These are phyloP conservation scores for Ilex aquifolium DNA, from an alignment of 257 asterid genomes.

Conservation along the genomic window DNA sequence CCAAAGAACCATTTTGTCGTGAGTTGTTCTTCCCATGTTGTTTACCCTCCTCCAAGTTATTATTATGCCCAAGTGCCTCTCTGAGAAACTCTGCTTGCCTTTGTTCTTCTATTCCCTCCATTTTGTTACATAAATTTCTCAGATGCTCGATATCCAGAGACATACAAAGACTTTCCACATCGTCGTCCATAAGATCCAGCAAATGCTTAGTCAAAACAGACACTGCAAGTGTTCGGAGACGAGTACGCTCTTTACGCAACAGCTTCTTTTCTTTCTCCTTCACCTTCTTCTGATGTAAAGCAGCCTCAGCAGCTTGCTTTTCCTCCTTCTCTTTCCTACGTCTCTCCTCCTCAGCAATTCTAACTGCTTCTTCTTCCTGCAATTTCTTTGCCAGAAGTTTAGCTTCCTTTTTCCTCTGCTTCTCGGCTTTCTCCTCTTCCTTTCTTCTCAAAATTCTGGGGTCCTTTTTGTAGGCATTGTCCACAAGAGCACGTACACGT, in stretches of 20 bases:
- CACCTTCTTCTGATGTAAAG: conserved; percentile 60
- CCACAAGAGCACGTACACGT: conserved; percentile 82
- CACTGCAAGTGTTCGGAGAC: conserved; percentile 62
- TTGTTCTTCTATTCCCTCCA: conserved; percentile 55
- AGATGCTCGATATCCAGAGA: conserved; percentile 75
- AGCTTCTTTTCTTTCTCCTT: conserved; percentile 85
- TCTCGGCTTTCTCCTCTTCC: conserved; percentile 78
- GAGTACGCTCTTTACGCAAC: conserved; percentile 77
- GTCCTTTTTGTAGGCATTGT: conserved; percentile 83
- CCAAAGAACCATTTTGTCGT: conserved; percentile 53
- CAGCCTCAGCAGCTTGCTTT: conserved; percentile 79
- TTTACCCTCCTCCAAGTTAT: conserved; percentile 34
- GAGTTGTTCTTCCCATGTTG: conserved; percentile 30
- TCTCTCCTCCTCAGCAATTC: conserved; percentile 72
- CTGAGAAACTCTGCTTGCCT: conserved; percentile 48
- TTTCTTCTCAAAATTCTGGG: conserved; percentile 79
- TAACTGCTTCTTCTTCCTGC: conserved; percentile 83
- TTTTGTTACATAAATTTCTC: conserved; percentile 48
- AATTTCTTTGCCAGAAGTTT: conserved; percentile 73
- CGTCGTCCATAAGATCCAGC: conserved; percentile 46
- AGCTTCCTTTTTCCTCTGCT: conserved; percentile 84
- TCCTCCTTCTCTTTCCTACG: conserved; percentile 72
- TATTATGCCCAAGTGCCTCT: conserved; percentile 37
- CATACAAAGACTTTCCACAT: conserved; percentile 67
- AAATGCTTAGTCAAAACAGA: conserved; percentile 45